Conservation (phyloP, 2,329 filamentous ascomycete genomes). For the Aspergillus fructus region DNA sequence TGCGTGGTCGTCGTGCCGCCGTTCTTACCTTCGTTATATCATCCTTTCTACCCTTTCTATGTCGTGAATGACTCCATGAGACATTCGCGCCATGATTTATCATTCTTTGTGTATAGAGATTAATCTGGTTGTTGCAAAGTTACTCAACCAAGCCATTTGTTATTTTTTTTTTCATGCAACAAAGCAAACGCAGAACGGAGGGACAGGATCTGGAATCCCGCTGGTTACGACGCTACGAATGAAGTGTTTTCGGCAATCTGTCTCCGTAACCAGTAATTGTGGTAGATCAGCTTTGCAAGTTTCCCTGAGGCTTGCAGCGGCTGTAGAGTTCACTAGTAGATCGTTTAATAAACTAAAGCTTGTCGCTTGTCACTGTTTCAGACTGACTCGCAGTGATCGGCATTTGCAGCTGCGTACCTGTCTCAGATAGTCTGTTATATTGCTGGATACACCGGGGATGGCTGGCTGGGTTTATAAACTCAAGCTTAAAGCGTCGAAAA, state of each 20-base stretch:
- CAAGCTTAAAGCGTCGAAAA: too few species aligned
- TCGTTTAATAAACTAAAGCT: not conserved
- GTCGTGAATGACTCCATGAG: not conserved
- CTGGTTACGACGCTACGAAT: conserved; percentile 12
- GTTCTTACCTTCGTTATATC: conserved; percentile 2
- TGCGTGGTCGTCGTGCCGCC: not conserved
- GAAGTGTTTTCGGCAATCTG: conserved; percentile 7
- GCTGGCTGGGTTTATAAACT: too few species aligned
- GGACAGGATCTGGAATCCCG: conserved; percentile 11
- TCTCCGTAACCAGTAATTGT: not conserved
- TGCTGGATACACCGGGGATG: not conserved
- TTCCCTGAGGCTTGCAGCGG: too few species aligned
- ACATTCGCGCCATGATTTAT: conserved; percentile 2
- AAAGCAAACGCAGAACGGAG: conserved; percentile 10
- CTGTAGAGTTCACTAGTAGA: not conserved
- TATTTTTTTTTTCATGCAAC: conserved; percentile 1
- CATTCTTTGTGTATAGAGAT: conserved; percentile 10
- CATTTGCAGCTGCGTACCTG: not conserved
- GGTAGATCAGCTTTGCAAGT: not conserved
- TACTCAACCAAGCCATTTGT: conserved; percentile 8
- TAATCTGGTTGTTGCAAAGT: conserved; percentile 4
- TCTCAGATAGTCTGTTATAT: not conserved
- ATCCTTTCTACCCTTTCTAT: conserved; percentile 6
- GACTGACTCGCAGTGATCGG: not conserved
- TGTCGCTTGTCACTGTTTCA: not conserved